A percentile compares a stretch with the other conserved stretches of the same genome.
phyloP scores from a whole-genome alignment of 2,329 filamentous ascomycete genomes.

The Monilinia polystroma region DNA sequence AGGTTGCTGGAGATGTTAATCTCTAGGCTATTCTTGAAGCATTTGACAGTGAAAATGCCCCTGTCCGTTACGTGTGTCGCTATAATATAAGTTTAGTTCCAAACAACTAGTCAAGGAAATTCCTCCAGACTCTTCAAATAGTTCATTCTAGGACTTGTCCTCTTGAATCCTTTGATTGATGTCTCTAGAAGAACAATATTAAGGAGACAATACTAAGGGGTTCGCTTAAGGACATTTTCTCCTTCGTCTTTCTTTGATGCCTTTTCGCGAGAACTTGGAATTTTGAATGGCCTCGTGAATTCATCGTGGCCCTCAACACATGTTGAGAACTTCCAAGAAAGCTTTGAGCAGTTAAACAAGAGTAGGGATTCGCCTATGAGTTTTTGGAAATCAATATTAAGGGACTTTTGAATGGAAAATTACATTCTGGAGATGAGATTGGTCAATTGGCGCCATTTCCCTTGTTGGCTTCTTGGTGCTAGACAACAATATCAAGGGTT shows the following conservation, averaged over 20 bases:
- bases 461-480: neutral
- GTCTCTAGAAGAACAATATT: neutral
- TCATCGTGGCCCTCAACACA: neutral
- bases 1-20: neutral
- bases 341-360: neutral
- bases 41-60: no score
- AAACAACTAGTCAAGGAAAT: neutral
- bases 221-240: constrained; percentile 7
- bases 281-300: neutral
- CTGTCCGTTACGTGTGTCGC: neutral
- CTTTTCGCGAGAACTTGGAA: neutral
- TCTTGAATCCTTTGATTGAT: neutral
- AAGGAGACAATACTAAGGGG: constrained; percentile 20
- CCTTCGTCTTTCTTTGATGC: neutral
- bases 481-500: neutral
- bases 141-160: neutral
- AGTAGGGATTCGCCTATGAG: neutral
- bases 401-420: neutral
- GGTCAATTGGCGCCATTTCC: neutral
- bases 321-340: neutral
- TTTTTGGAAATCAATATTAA: neutral
- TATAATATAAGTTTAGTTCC: neutral
- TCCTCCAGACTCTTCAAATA: neutral
- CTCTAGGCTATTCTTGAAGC: neutral
- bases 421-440: neutral